Conservation (phyloP, 1,139 yeast genomes). For the Blastobotrys indianensis region DNA sequence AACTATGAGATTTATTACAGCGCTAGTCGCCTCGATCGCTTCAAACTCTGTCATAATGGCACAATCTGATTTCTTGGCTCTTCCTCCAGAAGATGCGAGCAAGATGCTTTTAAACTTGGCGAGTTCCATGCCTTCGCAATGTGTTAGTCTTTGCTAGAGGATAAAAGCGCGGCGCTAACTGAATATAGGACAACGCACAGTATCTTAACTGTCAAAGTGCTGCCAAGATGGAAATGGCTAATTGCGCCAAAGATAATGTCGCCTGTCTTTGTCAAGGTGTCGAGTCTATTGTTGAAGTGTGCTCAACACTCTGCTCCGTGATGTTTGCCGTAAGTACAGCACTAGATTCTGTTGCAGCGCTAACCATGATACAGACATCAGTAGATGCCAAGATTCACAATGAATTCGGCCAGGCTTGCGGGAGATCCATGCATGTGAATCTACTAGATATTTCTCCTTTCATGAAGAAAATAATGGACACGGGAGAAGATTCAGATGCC, state of each 20-base stretch:
- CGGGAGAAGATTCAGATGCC: conserved; percentile 10
- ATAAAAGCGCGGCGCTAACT: not conserved
- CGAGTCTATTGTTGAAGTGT: conserved; percentile 19
- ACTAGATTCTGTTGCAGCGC: not conserved
- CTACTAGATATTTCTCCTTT: conserved; percentile 5
- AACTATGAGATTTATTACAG: too few species aligned
- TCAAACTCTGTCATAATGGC: too few species aligned
- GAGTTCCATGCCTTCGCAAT: conserved; percentile 8
- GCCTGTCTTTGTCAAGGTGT: conserved; percentile 25
- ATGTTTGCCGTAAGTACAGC: not conserved
- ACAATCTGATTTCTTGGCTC: too few species aligned
- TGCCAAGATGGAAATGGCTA: conserved; percentile 2
- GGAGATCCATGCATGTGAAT: conserved; percentile 6
- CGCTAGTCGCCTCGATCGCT: too few species aligned
- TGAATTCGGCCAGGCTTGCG: conserved; percentile 21
- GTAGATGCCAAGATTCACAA: conserved; percentile 5
- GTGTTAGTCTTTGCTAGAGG: conserved; percentile 8
- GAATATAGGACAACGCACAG: conserved; percentile 4
- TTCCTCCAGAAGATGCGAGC: too few species aligned
- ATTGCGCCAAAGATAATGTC: conserved; percentile 14
- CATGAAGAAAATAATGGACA: conserved; percentile 7
- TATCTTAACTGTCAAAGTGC: conserved; percentile 10
- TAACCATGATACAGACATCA: not conserved
- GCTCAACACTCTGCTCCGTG: conserved; percentile 19
- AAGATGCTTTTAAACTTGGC: too few species aligned